phyloP scores from a whole-genome alignment of 768 basidiomycete species.

The Xerocomus brunneocitrinus region DNA sequence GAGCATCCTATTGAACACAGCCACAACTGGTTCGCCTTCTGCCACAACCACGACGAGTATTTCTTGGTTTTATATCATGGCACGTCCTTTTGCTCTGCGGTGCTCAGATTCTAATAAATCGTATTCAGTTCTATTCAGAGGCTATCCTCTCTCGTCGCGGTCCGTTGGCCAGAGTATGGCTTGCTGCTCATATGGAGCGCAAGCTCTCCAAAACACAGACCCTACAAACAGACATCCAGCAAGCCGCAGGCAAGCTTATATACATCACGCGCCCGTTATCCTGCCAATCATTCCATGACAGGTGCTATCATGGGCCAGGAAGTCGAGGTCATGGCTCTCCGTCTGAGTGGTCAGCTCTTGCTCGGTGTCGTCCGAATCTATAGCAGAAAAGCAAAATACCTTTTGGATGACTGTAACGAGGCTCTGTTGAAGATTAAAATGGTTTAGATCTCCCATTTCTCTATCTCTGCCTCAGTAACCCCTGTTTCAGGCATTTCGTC shows the following conservation, averaged over 20 bases:
- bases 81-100: neutral
- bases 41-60: slow-evolving; percentile 10
- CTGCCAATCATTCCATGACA: slow-evolving; percentile 21
- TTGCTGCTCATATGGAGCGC: slow-evolving; percentile 97
- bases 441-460: slow-evolving; percentile 39
- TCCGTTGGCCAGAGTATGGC: slow-evolving; percentile 95
- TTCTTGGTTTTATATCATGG: slow-evolving; percentile 24
- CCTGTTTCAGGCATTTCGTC: slow-evolving; percentile 75
- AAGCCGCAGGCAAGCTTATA: slow-evolving; percentile 67
- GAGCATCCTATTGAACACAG: slow-evolving; percentile 18
- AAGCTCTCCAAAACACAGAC: slow-evolving; percentile 96
- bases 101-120: neutral
- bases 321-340: slow-evolving; percentile 87
- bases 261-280: neutral
- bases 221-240: slow-evolving; percentile 89
- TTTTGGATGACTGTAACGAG: slow-evolving; percentile 97
- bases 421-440: slow-evolving; percentile 93
- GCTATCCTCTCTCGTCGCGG: slow-evolving; percentile 91
- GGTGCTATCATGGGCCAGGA: slow-evolving; percentile 95
- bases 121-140: slow-evolving; percentile 80
- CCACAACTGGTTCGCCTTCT: slow-evolving; percentile 22
- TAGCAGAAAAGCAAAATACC: slow-evolving; percentile 95
- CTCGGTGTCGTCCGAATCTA: slow-evolving; percentile 98
- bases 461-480: neutral
- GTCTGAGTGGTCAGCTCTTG: slow-evolving; percentile 93